Base-by-base conservation (phyloP, 2,329 filamentous ascomycete genomes). In the Alternaria sp. region DNA sequence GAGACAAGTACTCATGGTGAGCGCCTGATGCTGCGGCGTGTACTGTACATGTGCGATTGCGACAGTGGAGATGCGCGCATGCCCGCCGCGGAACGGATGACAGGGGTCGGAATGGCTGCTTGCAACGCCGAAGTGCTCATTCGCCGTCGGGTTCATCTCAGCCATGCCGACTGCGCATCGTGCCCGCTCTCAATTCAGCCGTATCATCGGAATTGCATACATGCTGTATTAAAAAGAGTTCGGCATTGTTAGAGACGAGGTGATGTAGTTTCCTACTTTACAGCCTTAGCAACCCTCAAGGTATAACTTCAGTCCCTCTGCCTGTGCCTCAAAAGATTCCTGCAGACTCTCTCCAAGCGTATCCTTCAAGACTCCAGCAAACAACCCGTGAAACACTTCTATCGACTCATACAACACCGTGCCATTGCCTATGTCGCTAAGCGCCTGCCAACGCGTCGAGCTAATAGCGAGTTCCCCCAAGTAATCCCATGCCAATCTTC, bases 391-490 rank as follows among this genome's bases (percentile, higher is more conserved):
- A 44, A 71, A 78, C 12, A 75, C 75, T 58, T 78, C 75, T 14
- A 71, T 65, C 55, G 71, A 74, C 66, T 78, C 75, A 59, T 78
- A 78, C 60, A 77, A 55, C 18, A 77, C 61, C 4, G 33, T 70
- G 11, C 73, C 75, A 41, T 64, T 64, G 10, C 66, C 71, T 4
- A 72, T 26, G 26, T 72, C 64, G 45, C 69, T 76, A 21, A 78
- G 47, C 15, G 70, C 75, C 64, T 74, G 73, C 76, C 76, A 78
- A 7, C 75, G 61, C 49, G 71, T 68, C 11, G 73, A 64, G 7
- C 66, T 56, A 1, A 77, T 53, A 6, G 61, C 26, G 2, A 30
- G 33, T 7, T 71, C 67, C 4, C 57, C 55, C 5, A 58, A 41
- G 30, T 64, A 73, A 9, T 64, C 60, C 76, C 75, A 78, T 7